Base-by-base conservation (phyloP, 2,329 filamentous ascomycete genomes). In the Sporothrix schenckii region DNA sequence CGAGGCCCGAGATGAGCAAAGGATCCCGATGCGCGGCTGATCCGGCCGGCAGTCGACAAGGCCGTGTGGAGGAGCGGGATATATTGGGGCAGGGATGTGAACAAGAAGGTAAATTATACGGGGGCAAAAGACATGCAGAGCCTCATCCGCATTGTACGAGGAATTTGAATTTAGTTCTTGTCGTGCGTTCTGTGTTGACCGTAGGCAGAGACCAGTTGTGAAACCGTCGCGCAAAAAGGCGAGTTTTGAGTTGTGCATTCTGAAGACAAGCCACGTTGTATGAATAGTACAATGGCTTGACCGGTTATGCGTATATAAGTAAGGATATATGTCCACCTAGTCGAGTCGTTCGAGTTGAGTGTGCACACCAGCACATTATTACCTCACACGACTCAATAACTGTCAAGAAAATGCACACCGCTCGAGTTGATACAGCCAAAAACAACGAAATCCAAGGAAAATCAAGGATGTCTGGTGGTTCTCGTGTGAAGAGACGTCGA, bases 1-100 rank as follows among this genome's bases (percentile, higher is more conserved):
- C 60, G 60, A 63, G 60, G 60, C 60, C 60, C 60, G 60, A 63
- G 60, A 63, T 63, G 60, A 49, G 60, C 60, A 63, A 47, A 30
- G 60, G 60, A 63, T 63, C 41, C 21, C 41, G 24, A 63, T 63
- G 41, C 21, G 60, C 41, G 34, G 60, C 39, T n/a, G 41, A 63
- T 63, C 41, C 41, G 60, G 41, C 60, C 60, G 60, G 60, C 13
- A 63, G 19, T 30, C 60, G 13, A 27, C 13, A 63, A 47, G 13
- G 5, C 60, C 60, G 60, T 16, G 10, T 63, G 41, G 60, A 30
- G 13, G 41, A 49, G n/a, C 41, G 41, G 41, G 41, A 63, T 21
- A 30, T 47, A 16, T 49, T n/a, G 44, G 39, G n/a, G 49, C 19
- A 44, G 24, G 27, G 34, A 41, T 13, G 14, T 9, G 19, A 21